Evolutionary conservation across 495 filamentous ascomycete species (phyloP).

Genomic region (Xylaria scruposa): DNA sequence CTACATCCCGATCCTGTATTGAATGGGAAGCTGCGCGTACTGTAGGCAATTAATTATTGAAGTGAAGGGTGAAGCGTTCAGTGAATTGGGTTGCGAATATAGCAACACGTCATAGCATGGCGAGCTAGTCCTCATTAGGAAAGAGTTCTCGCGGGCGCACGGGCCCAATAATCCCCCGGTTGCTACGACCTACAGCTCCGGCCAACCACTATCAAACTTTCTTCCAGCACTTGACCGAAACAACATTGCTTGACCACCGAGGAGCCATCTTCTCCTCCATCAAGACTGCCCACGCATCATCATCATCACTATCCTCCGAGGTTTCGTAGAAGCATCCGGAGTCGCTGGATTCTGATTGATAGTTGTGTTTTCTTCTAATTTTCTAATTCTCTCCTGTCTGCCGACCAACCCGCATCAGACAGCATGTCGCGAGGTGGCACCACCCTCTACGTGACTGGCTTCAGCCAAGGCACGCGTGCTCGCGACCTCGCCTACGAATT

Average conservation of each 20-base stretch:
- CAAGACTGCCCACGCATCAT: not conserved
- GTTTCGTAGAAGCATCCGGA: constrained; percentile 32
- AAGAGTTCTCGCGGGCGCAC: not conserved
- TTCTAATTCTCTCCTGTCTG: constrained; percentile 30
- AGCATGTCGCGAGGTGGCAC: constrained; percentile 91
- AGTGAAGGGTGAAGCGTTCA: no score
- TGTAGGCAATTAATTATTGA: no score
- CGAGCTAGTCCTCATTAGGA: constrained; percentile 5
- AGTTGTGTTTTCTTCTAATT: constrained; percentile 29
- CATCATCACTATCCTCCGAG: constrained; percentile 25
- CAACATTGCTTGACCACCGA: constrained; percentile 20
- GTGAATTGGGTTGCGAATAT: not conserved
- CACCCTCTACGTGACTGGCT: constrained; percentile 95
- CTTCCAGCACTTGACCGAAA: constrained; percentile 27
- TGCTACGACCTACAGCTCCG: constrained; percentile 21
- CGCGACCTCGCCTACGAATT: constrained; percentile 98
- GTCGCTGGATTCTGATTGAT: constrained; percentile 29
- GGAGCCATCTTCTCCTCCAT: constrained; percentile 20
- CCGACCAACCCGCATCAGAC: constrained; percentile 25
- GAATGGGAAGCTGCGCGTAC: no score
- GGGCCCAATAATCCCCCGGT: constrained; percentile 22
- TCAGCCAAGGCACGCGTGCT: constrained; percentile 98
- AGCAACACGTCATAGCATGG: not conserved
- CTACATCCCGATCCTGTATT: no score
- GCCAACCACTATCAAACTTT: constrained; percentile 28